Base-by-base conservation (phyloP, 106 monocot species). In the Iris macrosiphon region DNA sequence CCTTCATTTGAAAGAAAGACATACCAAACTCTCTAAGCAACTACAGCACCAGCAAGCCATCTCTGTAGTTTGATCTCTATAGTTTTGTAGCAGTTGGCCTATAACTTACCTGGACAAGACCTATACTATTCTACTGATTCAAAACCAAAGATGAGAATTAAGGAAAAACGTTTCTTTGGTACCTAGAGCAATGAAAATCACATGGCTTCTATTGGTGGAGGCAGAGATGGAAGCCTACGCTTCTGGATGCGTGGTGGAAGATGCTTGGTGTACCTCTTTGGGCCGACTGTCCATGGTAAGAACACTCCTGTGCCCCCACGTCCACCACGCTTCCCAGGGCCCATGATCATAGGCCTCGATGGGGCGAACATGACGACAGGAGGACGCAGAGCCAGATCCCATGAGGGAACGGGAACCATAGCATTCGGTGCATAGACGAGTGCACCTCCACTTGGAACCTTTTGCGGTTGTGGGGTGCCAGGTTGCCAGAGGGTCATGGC, bases 201-300 rank as follows among this genome's bases (percentile, higher is more conserved):
- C n/a, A n/a, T n/a, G n/a, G 68, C 64, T 54, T 82, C 77, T 1
- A 73, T 25, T 26, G 78, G 47, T 6, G 72, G 48, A 11, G 66
- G 49, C 44, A 84, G 49, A 3, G 89, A 52, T 2, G 72, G 67
- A 19, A 92, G 70, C 54, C 88, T 46, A 59, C 88, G 62, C 67
- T 71, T 72, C 75, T 84, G 93, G 26, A 94, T 88, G 30, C 93
- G 83, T 0, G 93, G 93, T 1, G 88, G 93, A 12, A 94, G 78
- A 54, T 94, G 88, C 70, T 78, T 88, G 65, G 67, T 79, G 61
- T 94, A 84, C 70, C 75, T 84, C 80, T 81, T 94, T 0, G 88
- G 75, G 0, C 80, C 78, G 0, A 77, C 69, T 2, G 73, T 63
- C 93, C 93, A 93, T 1, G 89, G 89, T 71, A 89, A 52, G 84